These are phyloP conservation scores for Amaranthus cruentus DNA, from an alignment of 148 eudicot species.

Conservation along the genomic window DNA sequence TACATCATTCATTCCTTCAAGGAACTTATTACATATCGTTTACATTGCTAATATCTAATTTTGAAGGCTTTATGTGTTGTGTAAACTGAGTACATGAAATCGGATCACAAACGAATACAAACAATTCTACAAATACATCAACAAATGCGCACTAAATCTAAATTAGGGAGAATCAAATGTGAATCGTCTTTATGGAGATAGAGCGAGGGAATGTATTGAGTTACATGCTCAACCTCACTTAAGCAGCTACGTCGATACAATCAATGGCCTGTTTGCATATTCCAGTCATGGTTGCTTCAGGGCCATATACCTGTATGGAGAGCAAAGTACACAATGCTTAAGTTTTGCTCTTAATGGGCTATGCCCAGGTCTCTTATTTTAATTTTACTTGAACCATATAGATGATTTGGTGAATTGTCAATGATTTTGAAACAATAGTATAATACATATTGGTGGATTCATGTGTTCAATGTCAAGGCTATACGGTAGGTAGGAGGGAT, in stretches of 20 bases:
- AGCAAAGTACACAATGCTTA: background rate
- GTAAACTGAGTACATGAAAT: background rate
- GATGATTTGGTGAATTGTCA: too few species aligned
- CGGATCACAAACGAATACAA: background rate
- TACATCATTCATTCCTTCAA: too few species aligned
- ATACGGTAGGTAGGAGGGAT: background rate
- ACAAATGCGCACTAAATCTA: background rate
- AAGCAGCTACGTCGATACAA: conserved; percentile 76
- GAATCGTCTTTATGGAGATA: background rate
- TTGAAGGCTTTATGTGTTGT: too few species aligned
- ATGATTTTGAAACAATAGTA: too few species aligned
- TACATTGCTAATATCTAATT: too few species aligned
- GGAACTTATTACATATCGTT: too few species aligned
- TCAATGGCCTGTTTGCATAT: conserved; percentile 98
- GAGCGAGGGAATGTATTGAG: background rate
- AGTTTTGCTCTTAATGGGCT: background rate
- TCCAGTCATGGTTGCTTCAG: conserved; percentile 97
- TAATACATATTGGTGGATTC: too few species aligned
- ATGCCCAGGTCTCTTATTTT: background rate
- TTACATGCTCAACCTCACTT: conserved; percentile 7
- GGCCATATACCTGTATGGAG: conserved; percentile 65
- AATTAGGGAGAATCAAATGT: background rate
- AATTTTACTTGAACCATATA: background rate
- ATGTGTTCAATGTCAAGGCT: background rate
- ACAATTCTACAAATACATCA: conserved; percentile 14